Percentiles rank a stretch among this genome's conserved stretches.
Evolutionary conservation across 352 stramenopile species (phyloP).

Genomic region (Globisporangium paroecandrum): DNA sequence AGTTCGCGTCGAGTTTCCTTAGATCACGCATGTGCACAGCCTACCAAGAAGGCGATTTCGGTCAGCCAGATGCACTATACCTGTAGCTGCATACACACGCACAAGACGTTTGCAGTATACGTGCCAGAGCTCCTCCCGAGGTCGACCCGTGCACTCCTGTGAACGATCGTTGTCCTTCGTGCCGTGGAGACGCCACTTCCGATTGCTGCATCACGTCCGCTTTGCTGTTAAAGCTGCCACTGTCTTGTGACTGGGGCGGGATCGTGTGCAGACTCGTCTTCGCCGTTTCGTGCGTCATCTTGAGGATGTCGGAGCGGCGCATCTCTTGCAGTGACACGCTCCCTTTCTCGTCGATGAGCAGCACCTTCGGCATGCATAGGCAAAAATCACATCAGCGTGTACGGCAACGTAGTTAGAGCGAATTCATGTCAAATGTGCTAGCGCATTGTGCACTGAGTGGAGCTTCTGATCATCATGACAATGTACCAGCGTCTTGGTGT

Average conservation of each 20-base stretch:
- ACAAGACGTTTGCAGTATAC: neutral
- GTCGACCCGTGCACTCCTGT: neutral
- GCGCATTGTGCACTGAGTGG: neutral
- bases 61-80: too few species aligned
- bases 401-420: neutral
- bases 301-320: constrained; percentile 20
- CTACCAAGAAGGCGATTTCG: neutral
- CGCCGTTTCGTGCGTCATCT: constrained; percentile 18
- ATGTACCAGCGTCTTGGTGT: constrained; percentile 15
- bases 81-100: neutral
- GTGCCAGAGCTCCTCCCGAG: neutral
- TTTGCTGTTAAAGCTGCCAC: neutral
- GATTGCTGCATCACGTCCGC: neutral
- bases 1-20: constrained; percentile 64
- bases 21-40: constrained; percentile 60
- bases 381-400: neutral
- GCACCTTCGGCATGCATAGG: constrained; percentile 11
- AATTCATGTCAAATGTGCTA: too few species aligned
- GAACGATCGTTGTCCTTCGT: constrained; percentile 1
- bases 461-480: neutral
- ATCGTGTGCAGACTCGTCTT: neutral
- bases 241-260: neutral
- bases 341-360: constrained; percentile 20
- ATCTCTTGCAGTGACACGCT: constrained; percentile 14
- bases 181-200: neutral